Percentiles rank a stretch among this genome's conserved stretches.
These are phyloP conservation scores for Boletus reticulatus DNA, from an alignment of 768 basidiomycete species.

Conservation along the genomic window DNA sequence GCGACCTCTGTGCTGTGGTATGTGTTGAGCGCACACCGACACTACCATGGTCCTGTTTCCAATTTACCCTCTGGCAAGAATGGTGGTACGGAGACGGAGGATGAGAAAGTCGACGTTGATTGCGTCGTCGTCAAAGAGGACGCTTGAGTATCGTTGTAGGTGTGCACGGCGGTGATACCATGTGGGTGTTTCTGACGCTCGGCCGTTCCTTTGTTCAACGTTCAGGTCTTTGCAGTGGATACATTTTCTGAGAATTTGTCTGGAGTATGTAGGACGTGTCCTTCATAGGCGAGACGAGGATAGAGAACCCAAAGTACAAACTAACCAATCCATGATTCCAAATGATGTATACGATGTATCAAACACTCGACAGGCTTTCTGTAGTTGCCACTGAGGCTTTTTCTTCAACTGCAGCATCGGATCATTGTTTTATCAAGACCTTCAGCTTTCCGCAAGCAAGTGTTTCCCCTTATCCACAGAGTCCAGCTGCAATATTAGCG, in stretches of 20 bases:
- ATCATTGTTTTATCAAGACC: too few species aligned
- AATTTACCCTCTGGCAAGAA: conserved; percentile 34
- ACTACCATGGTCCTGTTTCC: conserved; percentile 59
- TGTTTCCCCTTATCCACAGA: too few species aligned
- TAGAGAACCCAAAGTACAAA: too few species aligned
- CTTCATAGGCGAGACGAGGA: too few species aligned
- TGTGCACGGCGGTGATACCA: too few species aligned
- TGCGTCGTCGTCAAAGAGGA: background rate
- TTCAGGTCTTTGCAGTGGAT: background rate
- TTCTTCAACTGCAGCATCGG: conserved; percentile 46
- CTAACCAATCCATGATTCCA: conserved; percentile 5
- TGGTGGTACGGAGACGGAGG: background rate
- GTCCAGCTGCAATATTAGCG: too few species aligned
- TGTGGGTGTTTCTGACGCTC: too few species aligned
- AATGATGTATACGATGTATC: conserved; percentile 20
- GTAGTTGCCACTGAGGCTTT: conserved; percentile 40
- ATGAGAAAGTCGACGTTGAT: conserved; percentile 1
- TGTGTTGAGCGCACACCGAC: conserved; percentile 46
- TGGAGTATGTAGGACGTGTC: background rate
- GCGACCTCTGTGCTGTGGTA: conserved; percentile 47
- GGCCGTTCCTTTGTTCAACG: too few species aligned
- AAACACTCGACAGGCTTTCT: conserved; percentile 38
- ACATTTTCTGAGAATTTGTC: background rate
- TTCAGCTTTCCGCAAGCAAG: too few species aligned
- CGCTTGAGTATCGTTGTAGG: background rate